Evolutionary conservation across 108 stramenopile species (phyloP), one percentile per base, ranked within the genome.

Genomic region (Ochromonas danica): DNA sequence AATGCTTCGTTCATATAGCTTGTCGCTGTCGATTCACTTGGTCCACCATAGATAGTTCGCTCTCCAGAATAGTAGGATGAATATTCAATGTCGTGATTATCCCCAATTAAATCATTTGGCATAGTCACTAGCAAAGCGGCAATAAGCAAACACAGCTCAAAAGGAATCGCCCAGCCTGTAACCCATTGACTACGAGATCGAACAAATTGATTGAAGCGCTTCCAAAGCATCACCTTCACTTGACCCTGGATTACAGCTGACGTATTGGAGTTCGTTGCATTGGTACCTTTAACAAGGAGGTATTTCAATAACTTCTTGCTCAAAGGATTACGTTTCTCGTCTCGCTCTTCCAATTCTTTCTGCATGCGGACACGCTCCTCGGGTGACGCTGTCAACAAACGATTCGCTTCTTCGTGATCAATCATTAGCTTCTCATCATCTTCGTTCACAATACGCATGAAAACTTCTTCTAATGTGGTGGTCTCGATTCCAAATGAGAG

Each of bases 361-460:
- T 33, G 3, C 10, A 14, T 22, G 3, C 10, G 27, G 25, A 35
- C 72, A 27, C 72, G 36, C 38, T 75, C 72, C 30, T 45, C 72
- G 14, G 45, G 14, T 28, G 72, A 75, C 10, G 72, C 72, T 35
- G 45, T 33, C 40, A 75, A 75, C 31, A 75, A 10, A 30, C 72
- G 43, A 60, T 75, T 75, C 14, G 72, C 72, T 27, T 36, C 31
- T 60, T 57, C 43, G 40, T 75, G 72, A 36, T 75, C 31, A 6
- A 14, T 60, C 25, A 39, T 14, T 33, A 75, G 25, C 40, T 57
- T 6, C 35, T 75, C 72, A 36, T 45, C 38, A 41, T 75, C 72
- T 25, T 75, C 72, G 40, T 75, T 42, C 17, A 75, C 72, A 60
- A 75, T 75, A 14, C 72, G 72, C 72, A 75, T 75, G 51, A 75